Base-by-base conservation (phyloP, 345 rosid genomes). In the Camelina hispida region DNA sequence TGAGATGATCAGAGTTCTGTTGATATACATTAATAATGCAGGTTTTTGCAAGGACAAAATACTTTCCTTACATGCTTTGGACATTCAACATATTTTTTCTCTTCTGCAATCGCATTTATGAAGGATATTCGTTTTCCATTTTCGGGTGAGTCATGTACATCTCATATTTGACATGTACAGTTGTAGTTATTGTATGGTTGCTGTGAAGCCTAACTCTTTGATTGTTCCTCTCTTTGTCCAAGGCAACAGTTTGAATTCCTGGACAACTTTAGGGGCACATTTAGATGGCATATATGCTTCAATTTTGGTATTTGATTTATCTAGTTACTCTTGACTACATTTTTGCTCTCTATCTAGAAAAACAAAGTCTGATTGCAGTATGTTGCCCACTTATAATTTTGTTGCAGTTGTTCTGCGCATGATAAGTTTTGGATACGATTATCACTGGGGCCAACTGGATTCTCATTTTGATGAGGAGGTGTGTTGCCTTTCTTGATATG, bases 221-320 rank as follows among this genome's bases (percentile, higher is more conserved):
- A 18, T 51, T 60, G 8, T 53, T 62, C 25, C 9, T 66, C 54
- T 22, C 60, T 76, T 40, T 17, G 34, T 58, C 62, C 43, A 79
- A 94, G 97, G 84, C 82, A 63, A 76, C 85, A 54, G n/a, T 94
- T 87, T 88, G 77, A 82, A 65, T 88, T 80, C 78, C 79, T 94
- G 81, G 97, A 94, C 76, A 86, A 83, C 72, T 87, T 81, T 72
- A 85, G 96, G 25, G 98, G 98, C 63, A 86, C 86, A 51, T 94
- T 94, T 79, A 86, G 97, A 67, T 94, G 97, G 98, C 97, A 94
- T 69, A 94, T 91, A 72, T 91, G 98, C 89, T 94, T 91, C 79
- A 90, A 94, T 69, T 90, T 94, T 40, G 97, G 97, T 94, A 91
- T 68, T 43, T 54, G 70, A 10, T 73, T 75, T 70, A 57, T 23